phyloP scores from a whole-genome alignment of 2,329 filamentous ascomycete genomes.

The Lachnellula arida region DNA sequence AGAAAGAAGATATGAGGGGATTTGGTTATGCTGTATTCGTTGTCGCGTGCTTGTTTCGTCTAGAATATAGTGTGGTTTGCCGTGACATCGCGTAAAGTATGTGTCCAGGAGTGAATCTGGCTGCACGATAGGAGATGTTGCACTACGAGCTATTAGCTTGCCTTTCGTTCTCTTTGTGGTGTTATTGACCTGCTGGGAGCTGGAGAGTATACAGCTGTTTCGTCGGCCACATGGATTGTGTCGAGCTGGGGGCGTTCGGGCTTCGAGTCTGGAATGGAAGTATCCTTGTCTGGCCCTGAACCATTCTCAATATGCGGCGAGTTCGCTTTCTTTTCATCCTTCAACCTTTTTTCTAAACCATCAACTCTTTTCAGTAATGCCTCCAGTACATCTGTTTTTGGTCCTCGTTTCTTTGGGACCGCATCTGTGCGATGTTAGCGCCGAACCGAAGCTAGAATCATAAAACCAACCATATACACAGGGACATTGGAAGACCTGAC shows the following conservation, averaged over 20 bases:
- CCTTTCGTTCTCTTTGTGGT: slow-evolving; percentile 10
- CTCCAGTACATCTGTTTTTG: slow-evolving; percentile 85
- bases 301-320: slow-evolving; percentile 22
- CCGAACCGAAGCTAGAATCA: slow-evolving; percentile 3
- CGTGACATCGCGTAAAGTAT: slow-evolving; percentile 75
- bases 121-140: slow-evolving; percentile 44
- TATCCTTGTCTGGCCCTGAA: slow-evolving; percentile 19
- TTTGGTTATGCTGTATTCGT: slow-evolving; percentile 59
- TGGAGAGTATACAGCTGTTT: slow-evolving; percentile 42
- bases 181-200: slow-evolving; percentile 34
- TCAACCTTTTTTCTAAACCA: slow-evolving; percentile 74
- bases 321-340: slow-evolving; percentile 54
- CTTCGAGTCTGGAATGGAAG: slow-evolving; percentile 32
- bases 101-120: slow-evolving; percentile 66
- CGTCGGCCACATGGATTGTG: slow-evolving; percentile 32
- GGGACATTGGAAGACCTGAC: slow-evolving; percentile 81
- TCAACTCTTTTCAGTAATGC: slow-evolving; percentile 81
- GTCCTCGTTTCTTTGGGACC: slow-evolving; percentile 82
- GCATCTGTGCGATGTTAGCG: slow-evolving; percentile 55
- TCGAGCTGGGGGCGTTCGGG: slow-evolving; percentile 36
- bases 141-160: slow-evolving; percentile 32
- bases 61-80: slow-evolving; percentile 76
- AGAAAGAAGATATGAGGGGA: slow-evolving; percentile 42
- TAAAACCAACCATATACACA: slow-evolving; percentile 81
- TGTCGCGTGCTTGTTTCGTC: slow-evolving; percentile 73